Conservation (phyloP, 164 flowering plant species). For the Magnolia changhungtana region DNA sequence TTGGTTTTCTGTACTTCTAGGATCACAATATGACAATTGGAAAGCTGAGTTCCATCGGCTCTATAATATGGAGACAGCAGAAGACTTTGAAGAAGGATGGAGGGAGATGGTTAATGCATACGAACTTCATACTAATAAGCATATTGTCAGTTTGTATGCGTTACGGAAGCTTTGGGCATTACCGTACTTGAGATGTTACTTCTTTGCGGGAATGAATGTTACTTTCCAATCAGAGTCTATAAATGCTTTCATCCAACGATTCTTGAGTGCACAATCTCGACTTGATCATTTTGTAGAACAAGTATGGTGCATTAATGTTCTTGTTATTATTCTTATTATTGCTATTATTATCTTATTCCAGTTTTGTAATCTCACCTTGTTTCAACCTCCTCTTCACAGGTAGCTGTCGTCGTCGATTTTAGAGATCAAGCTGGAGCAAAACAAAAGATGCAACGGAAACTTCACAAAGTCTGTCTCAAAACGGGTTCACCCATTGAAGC, state of each 20-base stretch:
- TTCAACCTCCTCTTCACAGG: slow-evolving; percentile 31
- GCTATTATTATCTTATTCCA: background rate
- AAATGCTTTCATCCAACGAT: slow-evolving; percentile 53
- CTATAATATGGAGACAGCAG: slow-evolving; percentile 48
- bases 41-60: slow-evolving; percentile 68
- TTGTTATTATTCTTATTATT: background rate
- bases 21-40: slow-evolving; percentile 68
- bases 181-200: slow-evolving; percentile 58
- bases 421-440: slow-evolving; percentile 46
- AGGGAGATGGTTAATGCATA: slow-evolving; percentile 56
- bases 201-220: slow-evolving; percentile 68
- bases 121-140: slow-evolving; percentile 68
- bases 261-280: slow-evolving; percentile 63
- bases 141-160: slow-evolving; percentile 57
- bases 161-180: slow-evolving; percentile 69
- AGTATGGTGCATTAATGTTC: slow-evolving; percentile 25
- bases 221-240: slow-evolving; percentile 52
- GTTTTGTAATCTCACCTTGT: slow-evolving; percentile 6
- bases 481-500: slow-evolving; percentile 84
- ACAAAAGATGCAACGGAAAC: slow-evolving; percentile 50
- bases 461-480: slow-evolving; percentile 52
- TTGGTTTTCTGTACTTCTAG: slow-evolving; percentile 70
- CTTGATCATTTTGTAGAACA: slow-evolving; percentile 55
- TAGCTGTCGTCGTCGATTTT: slow-evolving; percentile 45
- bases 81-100: slow-evolving; percentile 76